Percentiles rank a stretch among this genome's conserved stretches.
Conservation (phyloP, 2,329 filamentous ascomycete species). For the Pseudogymnoascus sp. region DNA sequence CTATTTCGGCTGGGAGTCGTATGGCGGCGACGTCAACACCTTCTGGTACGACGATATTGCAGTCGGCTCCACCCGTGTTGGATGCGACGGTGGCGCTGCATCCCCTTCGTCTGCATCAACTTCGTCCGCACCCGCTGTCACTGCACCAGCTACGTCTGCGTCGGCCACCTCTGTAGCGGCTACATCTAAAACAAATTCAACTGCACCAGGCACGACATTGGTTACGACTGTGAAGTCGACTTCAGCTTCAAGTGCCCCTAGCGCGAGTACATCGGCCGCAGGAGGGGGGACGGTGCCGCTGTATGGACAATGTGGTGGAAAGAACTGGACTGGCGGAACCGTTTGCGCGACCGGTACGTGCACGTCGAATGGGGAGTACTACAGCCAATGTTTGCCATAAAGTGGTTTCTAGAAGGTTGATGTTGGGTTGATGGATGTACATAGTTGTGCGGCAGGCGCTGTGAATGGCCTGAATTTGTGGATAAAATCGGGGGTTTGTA, state of each 20-base stretch:
- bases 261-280: background rate
- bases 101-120: slow-evolving; percentile 1
- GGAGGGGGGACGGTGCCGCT: background rate
- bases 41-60: slow-evolving; percentile 57
- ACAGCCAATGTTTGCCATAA: background rate
- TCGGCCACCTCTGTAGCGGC: background rate
- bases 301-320: background rate
- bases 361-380: background rate
- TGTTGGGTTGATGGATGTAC: background rate
- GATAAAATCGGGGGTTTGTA: background rate
- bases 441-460: background rate
- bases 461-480: background rate
- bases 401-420: background rate
- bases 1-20: slow-evolving; percentile 59
- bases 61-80: slow-evolving; percentile 40
- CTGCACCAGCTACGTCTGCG: background rate
- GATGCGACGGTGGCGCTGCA: slow-evolving; percentile 30
- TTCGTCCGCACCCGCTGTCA: background rate
- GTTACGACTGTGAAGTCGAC: background rate
- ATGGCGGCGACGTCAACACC: slow-evolving; percentile 52
- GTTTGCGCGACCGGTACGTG: background rate
- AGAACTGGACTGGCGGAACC: background rate
- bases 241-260: background rate
- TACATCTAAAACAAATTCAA: background rate
- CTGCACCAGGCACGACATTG: slow-evolving; percentile 9